Percentiles rank a stretch among this genome's conserved stretches.
Conservation (phyloP, 805 yeast genomes). For the Cyberlindnera meyerae region DNA sequence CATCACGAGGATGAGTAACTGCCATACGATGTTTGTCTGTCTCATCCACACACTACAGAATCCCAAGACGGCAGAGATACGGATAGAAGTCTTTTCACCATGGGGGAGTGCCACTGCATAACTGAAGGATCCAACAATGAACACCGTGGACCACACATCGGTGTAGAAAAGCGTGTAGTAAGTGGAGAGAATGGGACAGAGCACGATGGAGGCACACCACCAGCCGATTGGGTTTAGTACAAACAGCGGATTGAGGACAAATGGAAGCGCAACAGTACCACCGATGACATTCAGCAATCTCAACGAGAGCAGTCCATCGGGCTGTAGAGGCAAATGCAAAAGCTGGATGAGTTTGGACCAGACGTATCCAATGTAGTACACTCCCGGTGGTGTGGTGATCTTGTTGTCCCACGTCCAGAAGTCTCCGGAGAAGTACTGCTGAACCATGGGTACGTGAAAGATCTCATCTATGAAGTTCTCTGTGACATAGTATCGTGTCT, state of each 20-base stretch:
- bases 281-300: conserved; percentile 64
- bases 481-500: conserved; percentile 28
- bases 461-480: conserved; percentile 59
- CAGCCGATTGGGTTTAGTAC: conserved; percentile 38
- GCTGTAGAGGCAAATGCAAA: conserved; percentile 23
- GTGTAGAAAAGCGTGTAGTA: conserved; percentile 83
- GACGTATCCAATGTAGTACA: conserved; percentile 49
- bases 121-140: conserved; percentile 53
- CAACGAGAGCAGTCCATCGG: conserved; percentile 36
- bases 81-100: conserved; percentile 31
- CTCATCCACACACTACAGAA: conserved; percentile 67
- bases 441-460: conserved; percentile 81
- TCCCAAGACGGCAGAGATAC: conserved; percentile 51
- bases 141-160: conserved; percentile 84
- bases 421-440: conserved; percentile 54
- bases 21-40: conserved; percentile 92
- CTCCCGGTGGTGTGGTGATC: conserved; percentile 96
- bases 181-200: conserved; percentile 68
- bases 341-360: conserved; percentile 26
- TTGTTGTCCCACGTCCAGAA: conserved; percentile 78
- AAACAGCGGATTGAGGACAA: conserved; percentile 36
- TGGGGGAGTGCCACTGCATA: conserved; percentile 38
- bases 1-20: conserved; percentile 51
- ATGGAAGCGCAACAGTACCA: conserved; percentile 51
- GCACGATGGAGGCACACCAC: conserved; percentile 38